phyloP scores from a whole-genome alignment of 2,329 filamentous ascomycete species.

The Aspergillus puulaauensis region DNA sequence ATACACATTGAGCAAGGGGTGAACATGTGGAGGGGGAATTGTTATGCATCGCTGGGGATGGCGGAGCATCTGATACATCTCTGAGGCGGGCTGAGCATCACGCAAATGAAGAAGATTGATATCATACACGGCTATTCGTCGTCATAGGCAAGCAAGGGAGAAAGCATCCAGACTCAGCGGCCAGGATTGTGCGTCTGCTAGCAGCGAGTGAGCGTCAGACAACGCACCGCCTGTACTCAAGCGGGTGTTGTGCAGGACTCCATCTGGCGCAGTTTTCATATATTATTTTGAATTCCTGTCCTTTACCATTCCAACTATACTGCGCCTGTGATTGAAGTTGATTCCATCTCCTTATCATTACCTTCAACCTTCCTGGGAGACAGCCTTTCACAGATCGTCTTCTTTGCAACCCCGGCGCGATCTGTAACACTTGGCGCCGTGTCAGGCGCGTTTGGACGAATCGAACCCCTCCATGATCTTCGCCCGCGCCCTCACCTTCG shows the following conservation, averaged over 20 bases:
- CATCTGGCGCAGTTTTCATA: not conserved
- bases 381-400: not conserved
- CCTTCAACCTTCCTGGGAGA: too few species aligned
- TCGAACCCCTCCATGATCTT: slow-evolving; percentile 14
- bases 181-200: slow-evolving; percentile 13
- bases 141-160: not conserved
- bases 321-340: not conserved
- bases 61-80: slow-evolving; percentile 5
- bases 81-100: not conserved
- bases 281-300: not conserved
- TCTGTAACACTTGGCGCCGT: slow-evolving; percentile 28
- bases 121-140: not conserved
- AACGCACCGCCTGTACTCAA: slow-evolving; percentile 19
- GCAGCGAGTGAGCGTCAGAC: slow-evolving; percentile 25
- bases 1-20: not conserved
- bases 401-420: slow-evolving; percentile 11
- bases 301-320: not conserved
- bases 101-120: not conserved
- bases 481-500: not conserved
- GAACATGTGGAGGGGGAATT: not conserved
- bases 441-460: slow-evolving; percentile 13
- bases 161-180: not conserved
- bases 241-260: not conserved
- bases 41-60: not conserved
- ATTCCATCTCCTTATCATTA: not conserved